Conservation (phyloP, 768 basidiomycete species). For the Suillus discolor region DNA sequence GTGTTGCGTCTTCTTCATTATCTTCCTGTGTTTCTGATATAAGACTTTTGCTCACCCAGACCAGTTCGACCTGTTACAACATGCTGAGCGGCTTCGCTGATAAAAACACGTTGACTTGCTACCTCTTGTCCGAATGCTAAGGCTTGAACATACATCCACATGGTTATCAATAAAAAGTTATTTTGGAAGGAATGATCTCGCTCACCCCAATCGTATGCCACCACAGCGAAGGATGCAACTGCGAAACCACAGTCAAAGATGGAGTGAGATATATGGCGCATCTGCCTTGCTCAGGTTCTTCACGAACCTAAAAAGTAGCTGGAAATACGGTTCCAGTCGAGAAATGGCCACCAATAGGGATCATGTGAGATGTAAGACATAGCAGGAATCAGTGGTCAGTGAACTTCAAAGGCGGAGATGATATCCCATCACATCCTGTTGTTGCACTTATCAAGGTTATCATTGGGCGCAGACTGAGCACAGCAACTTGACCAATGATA, state of each 20-base stretch:
- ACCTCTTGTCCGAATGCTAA: neutral
- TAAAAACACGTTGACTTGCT: neutral
- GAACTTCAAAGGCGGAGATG: no score
- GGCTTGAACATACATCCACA: neutral
- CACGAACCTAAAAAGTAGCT: neutral
- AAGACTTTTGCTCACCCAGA: neutral
- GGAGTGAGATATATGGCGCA: neutral
- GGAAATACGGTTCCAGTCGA: neutral
- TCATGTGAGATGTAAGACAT: neutral
- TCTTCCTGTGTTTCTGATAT: neutral
- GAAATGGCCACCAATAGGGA: neutral
- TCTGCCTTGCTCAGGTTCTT: neutral
- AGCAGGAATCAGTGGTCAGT: no score
- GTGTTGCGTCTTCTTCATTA: neutral
- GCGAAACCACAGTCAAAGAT: neutral
- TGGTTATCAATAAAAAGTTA: neutral
- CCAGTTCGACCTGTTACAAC: neutral
- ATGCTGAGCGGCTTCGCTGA: neutral
- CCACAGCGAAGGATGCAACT: neutral
- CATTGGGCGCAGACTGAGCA: no score
- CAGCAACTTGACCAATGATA: no score
- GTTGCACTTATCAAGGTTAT: no score
- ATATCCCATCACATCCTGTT: neutral
- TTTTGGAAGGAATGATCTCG: neutral
- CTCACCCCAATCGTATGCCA: neutral